Base-by-base conservation (phyloP, 148 eudicot genomes). In the Selenicereus undatus region DNA sequence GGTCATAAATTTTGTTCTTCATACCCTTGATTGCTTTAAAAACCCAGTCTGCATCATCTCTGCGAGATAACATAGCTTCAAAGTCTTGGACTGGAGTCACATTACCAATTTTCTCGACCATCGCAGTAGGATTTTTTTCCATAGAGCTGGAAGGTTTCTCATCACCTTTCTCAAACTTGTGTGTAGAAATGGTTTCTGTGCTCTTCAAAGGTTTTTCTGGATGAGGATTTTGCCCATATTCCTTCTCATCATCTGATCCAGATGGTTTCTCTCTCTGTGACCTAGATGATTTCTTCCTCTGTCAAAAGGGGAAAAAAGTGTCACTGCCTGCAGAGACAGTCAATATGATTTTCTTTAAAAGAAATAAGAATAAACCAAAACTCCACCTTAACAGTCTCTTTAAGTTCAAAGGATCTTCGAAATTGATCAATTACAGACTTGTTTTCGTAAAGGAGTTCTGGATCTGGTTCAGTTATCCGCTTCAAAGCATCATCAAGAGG, bases 21-120 rank as follows among this genome's bases (percentile, higher is more conserved):
- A 96, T 89, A 75, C 86, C 86, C 79, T 83, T 85, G 36, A 96
- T 88, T 78, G 98, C 98, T 88, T 89, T 91, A 69, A 71, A 78
- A 74, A 96, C 91, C 98, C 98, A 96, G 71, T 91, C 90, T 42
- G 98, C 78, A 83, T 79, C 83, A 82, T 96, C 99, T 85, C 98
- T 91, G 51, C 98, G 98, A 65, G 97, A 89, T 85, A 96, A 78
- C 97, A 96, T 94, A 74, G 88, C 88, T 90, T 93, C 97, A 85
- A 96, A 96, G 80, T 93, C 98, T 89, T 89, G 89, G 77, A 94
- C 88, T 51, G 98, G 93, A 79, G 89, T 88, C 69, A 79, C 78
- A 78, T 86, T 85, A 71, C 97, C 97, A 84, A 92, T 88, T 71
- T 88, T 88, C 75, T 92, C 94, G 45, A 88, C 89, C 76, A 79